phyloP scores from a whole-genome alignment of 768 basidiomycete species.

The Tremella yokohamensis region DNA sequence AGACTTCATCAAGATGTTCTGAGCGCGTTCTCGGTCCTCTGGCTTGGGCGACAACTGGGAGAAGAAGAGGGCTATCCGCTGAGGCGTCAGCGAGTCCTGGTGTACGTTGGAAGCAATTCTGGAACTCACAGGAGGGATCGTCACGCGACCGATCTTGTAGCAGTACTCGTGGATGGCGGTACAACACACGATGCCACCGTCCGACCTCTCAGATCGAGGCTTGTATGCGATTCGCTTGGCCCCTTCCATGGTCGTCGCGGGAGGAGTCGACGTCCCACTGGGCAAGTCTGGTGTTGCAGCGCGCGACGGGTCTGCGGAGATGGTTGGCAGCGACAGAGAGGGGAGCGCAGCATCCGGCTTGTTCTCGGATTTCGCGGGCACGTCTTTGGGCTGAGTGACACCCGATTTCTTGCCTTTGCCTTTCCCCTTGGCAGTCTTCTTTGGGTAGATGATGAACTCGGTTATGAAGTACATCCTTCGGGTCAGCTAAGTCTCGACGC shows the following conservation, averaged over 20 bases:
- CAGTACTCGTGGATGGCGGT: constrained; percentile 37
- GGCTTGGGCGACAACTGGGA: constrained; percentile 24
- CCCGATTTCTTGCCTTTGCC: constrained; percentile 10
- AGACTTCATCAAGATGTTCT: constrained; percentile 21
- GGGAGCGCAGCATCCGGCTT: background rate
- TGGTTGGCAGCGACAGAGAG: background rate
- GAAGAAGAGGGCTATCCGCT: constrained; percentile 35
- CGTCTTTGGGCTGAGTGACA: background rate
- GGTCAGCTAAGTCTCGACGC: constrained; percentile 3
- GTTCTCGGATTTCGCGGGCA: constrained; percentile 16
- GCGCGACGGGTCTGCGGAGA: background rate
- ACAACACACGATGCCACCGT: constrained; percentile 43
- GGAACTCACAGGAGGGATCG: constrained; percentile 42
- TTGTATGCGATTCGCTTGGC: constrained; percentile 20
- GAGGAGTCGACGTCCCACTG: background rate
- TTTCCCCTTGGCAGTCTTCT: constrained; percentile 15
- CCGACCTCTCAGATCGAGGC: constrained; percentile 15
- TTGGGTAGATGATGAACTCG: constrained; percentile 50
- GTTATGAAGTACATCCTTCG: constrained; percentile 46
- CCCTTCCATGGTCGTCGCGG: constrained; percentile 13
- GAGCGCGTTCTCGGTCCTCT: constrained; percentile 23
- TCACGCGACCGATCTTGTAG: constrained; percentile 45
- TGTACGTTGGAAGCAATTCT: background rate
- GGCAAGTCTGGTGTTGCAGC: constrained; percentile 1
- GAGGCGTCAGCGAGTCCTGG: background rate